Base-by-base conservation (phyloP, 2,329 filamentous ascomycete genomes). In the Onygena corvina region DNA sequence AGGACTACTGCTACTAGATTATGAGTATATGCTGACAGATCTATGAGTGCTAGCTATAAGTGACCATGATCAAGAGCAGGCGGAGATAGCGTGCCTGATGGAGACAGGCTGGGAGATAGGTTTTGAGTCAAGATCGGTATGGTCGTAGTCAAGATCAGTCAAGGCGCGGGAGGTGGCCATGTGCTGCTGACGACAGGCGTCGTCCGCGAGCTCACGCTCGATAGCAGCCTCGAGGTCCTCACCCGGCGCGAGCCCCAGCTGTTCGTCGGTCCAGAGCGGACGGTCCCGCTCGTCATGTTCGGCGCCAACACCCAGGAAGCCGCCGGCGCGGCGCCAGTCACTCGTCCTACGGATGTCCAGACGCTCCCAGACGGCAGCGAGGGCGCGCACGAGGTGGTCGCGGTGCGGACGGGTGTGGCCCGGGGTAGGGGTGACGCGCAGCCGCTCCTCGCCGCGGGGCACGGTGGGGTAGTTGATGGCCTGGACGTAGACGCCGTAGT, bases 391-490 rank as follows among this genome's bases (percentile, higher is more conserved):
- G 3, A 98, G 81, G 60, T 94, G 80, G 56, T 93, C 84, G 54
- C 88, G 86, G 70, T 85, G 87, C 58, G 86, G 79, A 68, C 84
- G 84, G 49, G 79, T 80, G 66, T 98, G 92, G 36, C 92, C 92
- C 0, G 92, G 92, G 1, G 92, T 98, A 0, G 92, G 92, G 1
- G 92, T 98, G 66, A 98, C 87, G 57, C 92, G 84, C 50, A 98
- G 82, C 51, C 92, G 83, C 69, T 98, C 92, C 72, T 98, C 89
- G n/a, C 92, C 92, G 4, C 94, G 87, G 2, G 92, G 92, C 2
- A 98, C 92, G 47, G 92, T 98, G 1, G 92, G 92, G 70, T 96
- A 96, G 72, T 98, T 98, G 76, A 98, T 96, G 49, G 87, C 88
- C 71, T 98, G 92, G 21, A 98, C 92, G 64, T 98, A 98, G 64